These are phyloP conservation scores for Silybum marianum DNA, from an alignment of 129 eudicot species.

Conservation along the genomic window DNA sequence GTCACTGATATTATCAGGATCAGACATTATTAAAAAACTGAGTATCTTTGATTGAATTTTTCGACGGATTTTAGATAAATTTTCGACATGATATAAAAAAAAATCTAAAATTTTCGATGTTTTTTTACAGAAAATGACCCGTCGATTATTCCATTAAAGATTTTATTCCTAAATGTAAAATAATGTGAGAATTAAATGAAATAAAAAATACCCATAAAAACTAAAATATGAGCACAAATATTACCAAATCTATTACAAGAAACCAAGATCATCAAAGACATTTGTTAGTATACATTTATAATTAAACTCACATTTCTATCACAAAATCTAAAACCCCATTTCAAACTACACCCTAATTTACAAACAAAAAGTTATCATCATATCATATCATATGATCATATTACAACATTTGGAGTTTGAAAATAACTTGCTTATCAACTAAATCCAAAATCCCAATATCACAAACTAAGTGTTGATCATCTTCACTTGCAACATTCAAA, in stretches of 20 bases:
- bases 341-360: slow-evolving; percentile 45
- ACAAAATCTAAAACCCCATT: slow-evolving; percentile 26
- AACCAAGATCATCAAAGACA: slow-evolving; percentile 14
- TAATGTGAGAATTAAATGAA: slow-evolving; percentile 11
- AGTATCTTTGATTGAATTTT: too few species aligned
- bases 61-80: too few species aligned
- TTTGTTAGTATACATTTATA: slow-evolving; percentile 27
- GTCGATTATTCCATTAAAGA: too few species aligned
- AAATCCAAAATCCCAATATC: slow-evolving; percentile 52
- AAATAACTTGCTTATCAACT: slow-evolving; percentile 73
- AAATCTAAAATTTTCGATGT: too few species aligned
- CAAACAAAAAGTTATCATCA: slow-evolving; percentile 21
- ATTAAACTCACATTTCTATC: slow-evolving; percentile 25
- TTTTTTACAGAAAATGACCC: too few species aligned
- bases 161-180: background rate
- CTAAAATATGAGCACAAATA: slow-evolving; percentile 25
- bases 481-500: slow-evolving; percentile 61
- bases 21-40: too few species aligned
- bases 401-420: slow-evolving; percentile 65
- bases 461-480: slow-evolving; percentile 33
- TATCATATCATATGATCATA: background rate
- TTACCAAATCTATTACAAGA: slow-evolving; percentile 29
- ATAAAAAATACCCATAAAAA: slow-evolving; percentile 12
- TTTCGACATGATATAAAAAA: too few species aligned
- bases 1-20: too few species aligned